Base-by-base conservation (phyloP, 192 early-diverging fungal genomes). In the Entophlyctis luteolus region DNA sequence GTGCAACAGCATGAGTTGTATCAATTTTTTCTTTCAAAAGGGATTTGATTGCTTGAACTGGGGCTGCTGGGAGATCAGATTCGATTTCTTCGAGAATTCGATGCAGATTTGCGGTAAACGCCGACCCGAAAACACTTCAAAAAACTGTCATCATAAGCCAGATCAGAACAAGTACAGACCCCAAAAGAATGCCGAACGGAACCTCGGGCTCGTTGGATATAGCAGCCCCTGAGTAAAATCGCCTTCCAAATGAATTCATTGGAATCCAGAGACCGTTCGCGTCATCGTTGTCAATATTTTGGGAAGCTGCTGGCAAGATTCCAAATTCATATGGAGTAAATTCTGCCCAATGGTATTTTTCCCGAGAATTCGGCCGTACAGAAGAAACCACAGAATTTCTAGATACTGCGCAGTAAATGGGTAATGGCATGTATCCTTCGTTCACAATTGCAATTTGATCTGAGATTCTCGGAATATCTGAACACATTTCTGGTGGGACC, bases 301-400 rank as follows among this genome's bases (percentile, higher is more conserved):
- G n/a, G n/a, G n/a, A 8, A 42, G 39, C 8, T n/a, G 50, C 48
- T 18, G 57, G 37, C 4, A 36, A 10, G 27, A 66, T 47, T 2
- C 76, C 76, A 42, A 70, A 68, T 50, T 77, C 76, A 50, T 39
- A 77, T 20, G 76, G 76, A 12, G 72, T 62, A 33, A 77, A 77
- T 39, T 77, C 76, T 16, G 62, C 55, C 76, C 76, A 77, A 42
- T 71, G 76, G 38, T 68, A 77, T 33, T 42, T 16, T 45, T 75
- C 68, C 16, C 68, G 29, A 1, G 53, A 53, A 39, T 55, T 22
- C 5, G 67, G 34, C 31, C 45, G 3, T 25, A 20, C 56, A 73
- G 20, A 31, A 47, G 34, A 1, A 34, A n/a, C 48, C 39, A 42
- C 10, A 8, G n/a, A 14, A 60, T 23, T 25, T 38, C 6, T 8